Base-by-base conservation (phyloP, 176 grass and related monocot genomes). In the Carex littledalei region DNA sequence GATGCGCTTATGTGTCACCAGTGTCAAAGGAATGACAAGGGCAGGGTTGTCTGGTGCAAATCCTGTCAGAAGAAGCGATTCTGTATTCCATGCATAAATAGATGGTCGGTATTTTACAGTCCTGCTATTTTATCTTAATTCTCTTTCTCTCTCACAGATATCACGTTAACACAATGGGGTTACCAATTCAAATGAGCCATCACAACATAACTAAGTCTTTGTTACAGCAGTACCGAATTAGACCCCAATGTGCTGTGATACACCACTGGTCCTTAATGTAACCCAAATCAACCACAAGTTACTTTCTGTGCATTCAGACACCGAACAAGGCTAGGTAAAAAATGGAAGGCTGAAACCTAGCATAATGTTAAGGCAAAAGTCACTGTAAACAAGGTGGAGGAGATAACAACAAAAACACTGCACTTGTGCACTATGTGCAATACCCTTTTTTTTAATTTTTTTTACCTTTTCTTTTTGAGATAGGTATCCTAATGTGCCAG, bases 1-100 rank as follows among this genome's bases (percentile, higher is more conserved):
- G 86, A 94, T 89, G 86, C 88, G 1, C 74, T 81, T 15, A 94
- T 87, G 81, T 97, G 94, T 73, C 94, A 97, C 73, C 94, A 97
- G 52, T 94, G 94, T 84, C 86, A 90, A 50, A 90, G 89, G 78
- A 94, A 92, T 9, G 73, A 77, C 32, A 94, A 90, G 60, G 83
- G 62, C 52, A 86, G 83, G 57, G 91, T 94, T 8, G 49, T 97
- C 35, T 53, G 39, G 80, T 97, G 92, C 73, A 68, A 81, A 18
- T 60, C 10, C 13, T 97, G 94, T 87, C 41, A 63, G 0, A 92
- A 24, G 18, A 97, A 90, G 35, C 86, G 85, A 15, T 97, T 80
- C 82, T 92, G 94, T 81, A 34, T 56, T 7, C 61, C 47, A 37
- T 97, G 94, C 79, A 94, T 94, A 17, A 22, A 41, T 6, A 71